A percentile compares a stretch with the other conserved stretches of the same genome.
Evolutionary conservation across 257 asterid species (phyloP).

Genomic region (Nicotiana tabacum): DNA sequence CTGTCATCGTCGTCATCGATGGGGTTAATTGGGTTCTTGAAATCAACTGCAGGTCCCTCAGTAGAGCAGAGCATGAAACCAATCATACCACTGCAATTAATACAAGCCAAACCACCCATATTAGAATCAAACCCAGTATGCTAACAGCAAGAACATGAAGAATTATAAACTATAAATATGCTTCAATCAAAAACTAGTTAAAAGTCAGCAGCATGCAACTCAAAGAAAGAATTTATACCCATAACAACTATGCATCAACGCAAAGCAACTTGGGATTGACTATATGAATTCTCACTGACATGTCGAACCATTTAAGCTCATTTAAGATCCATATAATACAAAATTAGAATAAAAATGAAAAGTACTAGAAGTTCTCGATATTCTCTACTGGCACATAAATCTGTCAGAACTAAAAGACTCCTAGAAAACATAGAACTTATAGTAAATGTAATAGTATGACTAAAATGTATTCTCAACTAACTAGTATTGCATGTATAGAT

Average conservation of each 20-base stretch:
- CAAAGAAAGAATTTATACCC: background rate
- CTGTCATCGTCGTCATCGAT: constrained; percentile 42
- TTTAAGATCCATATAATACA: background rate
- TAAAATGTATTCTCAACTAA: background rate
- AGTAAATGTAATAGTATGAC: background rate
- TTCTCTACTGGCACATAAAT: too few species aligned
- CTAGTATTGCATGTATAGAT: background rate
- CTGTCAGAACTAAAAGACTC: too few species aligned
- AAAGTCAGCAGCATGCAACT: background rate
- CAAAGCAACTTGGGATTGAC: background rate
- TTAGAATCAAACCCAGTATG: background rate
- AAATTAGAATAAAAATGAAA: background rate
- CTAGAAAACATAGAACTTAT: too few species aligned
- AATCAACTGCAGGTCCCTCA: constrained; percentile 70
- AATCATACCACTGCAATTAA: constrained; percentile 59
- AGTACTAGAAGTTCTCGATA: too few species aligned
- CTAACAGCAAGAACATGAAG: background rate
- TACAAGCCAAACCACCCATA: background rate
- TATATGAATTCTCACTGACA: too few species aligned
- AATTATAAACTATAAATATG: background rate
- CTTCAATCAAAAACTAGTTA: background rate
- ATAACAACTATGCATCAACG: too few species aligned
- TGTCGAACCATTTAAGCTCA: too few species aligned
- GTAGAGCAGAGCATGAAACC: constrained; percentile 90
- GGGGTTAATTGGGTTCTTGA: constrained; percentile 64